phyloP scores from a whole-genome alignment of 768 basidiomycete genomes.

The Suillus placidus region DNA sequence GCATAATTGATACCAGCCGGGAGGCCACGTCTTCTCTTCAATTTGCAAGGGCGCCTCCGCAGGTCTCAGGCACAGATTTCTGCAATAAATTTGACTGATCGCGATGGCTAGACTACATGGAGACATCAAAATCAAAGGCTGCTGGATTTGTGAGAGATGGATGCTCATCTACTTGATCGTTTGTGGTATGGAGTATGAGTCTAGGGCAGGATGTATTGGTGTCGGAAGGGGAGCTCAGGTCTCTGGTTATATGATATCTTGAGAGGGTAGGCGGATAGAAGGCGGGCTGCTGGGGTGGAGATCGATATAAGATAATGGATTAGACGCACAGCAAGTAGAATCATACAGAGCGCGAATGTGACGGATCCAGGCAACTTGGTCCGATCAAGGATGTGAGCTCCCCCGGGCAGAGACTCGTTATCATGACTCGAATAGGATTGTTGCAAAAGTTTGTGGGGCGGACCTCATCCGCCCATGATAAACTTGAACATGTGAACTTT shows the following conservation, averaged over 20 bases:
- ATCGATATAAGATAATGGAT: no score
- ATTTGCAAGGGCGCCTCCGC: background rate
- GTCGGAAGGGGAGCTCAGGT: background rate
- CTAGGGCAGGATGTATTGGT: background rate
- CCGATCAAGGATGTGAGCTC: no score
- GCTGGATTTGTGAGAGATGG: background rate
- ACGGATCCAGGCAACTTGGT: no score
- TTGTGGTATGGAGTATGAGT: background rate
- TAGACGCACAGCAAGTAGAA: no score
- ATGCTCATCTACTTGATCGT: background rate
- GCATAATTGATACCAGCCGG: background rate
- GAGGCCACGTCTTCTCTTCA: background rate
- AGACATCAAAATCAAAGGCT: background rate
- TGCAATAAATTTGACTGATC: background rate
- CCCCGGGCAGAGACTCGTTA: no score
- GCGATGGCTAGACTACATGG: background rate
- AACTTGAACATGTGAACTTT: no score
- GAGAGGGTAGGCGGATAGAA: no score
- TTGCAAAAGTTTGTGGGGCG: no score
- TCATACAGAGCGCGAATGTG: no score
- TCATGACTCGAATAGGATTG: no score
- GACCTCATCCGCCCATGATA: no score
- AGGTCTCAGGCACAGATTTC: background rate
- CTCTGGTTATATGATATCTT: background rate
- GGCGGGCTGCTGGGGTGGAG: no score